phyloP scores from a whole-genome alignment of 1,284 basidiomycete genomes.

The Ceratorhiza oryzae-sativae region DNA sequence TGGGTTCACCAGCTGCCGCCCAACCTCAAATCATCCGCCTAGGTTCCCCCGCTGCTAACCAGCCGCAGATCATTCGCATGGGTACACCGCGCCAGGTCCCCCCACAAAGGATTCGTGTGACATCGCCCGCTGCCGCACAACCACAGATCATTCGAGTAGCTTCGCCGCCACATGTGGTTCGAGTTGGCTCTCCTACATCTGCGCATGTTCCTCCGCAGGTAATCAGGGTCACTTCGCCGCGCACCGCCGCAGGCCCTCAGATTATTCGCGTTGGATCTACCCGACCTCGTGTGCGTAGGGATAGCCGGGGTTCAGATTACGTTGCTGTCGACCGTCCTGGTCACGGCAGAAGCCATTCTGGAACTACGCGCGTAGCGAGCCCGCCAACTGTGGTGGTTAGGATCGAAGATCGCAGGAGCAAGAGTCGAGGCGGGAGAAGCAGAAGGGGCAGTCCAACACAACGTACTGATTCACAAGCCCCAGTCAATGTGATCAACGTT shows the following conservation, averaged over 20 bases:
- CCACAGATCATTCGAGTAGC: conserved; percentile 31
- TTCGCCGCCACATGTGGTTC: conserved; percentile 21
- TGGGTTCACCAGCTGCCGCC: conserved; percentile 12
- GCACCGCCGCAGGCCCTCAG: conserved; percentile 3
- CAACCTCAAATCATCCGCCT: conserved; percentile 38
- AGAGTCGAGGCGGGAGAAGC: conserved; percentile 20
- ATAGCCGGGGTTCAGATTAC: conserved; percentile 24
- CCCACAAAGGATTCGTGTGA: conserved; percentile 23
- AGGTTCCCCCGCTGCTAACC: not conserved
- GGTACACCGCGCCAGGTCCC: conserved; percentile 8
- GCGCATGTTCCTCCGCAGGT: conserved; percentile 14
- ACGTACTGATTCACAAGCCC: not conserved
- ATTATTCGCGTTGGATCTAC: conserved; percentile 33
- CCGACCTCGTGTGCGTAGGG: not conserved
- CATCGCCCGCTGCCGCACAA: not conserved
- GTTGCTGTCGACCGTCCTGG: conserved; percentile 16
- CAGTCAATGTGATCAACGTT: conserved; percentile 21
- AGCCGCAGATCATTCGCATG: conserved; percentile 20
- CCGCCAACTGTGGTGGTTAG: conserved; percentile 16
- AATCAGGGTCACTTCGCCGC: conserved; percentile 29
- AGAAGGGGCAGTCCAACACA: not conserved
- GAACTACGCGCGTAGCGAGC: not conserved
- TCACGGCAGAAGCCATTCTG: conserved; percentile 4
- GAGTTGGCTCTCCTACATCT: conserved; percentile 24
- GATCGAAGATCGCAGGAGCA: conserved; percentile 32